Evolutionary conservation across 1,284 basidiomycete species (phyloP), one percentile per base, ranked within the genome.

Genomic region (Mycena sp.): DNA sequence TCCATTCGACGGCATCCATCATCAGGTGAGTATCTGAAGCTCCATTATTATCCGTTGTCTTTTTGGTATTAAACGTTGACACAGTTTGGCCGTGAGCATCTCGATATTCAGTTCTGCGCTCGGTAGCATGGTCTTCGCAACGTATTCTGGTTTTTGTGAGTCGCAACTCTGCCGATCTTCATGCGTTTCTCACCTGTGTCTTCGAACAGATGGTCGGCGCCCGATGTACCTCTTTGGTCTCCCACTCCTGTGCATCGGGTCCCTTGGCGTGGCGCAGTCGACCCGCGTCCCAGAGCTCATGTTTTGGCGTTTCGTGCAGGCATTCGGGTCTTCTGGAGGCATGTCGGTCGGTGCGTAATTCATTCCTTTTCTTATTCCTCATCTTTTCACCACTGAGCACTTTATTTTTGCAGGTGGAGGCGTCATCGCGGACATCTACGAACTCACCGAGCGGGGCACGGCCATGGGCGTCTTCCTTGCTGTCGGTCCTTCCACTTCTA

Each of bases 391-490:
- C 14, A 49, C 21, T 53, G 30, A 61, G 16, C 4, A 32, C 9
- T 14, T 10, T 19, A 16, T 28, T 6, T 12, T 14, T 3, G 11
- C 14, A 64, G 62, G 62, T 26, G 58, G 58, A n/a, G 88, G 86
- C 0, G 85, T 85, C 0, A 85, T 91, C 44, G 87, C 87, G 1
- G 88, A 91, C 71, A 83, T 91, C 19, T 90, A 85, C 71, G 79
- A 75, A 46, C 79, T 89, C 3, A 85, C 88, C 51, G 84, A 89
- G 69, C 75, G 89, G 29, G 88, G 88, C 1, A 79, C 76, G 5
- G 88, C 87, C 0, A 87, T 91, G 83, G 87, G 88, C 0, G 75
- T 86, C 37, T 91, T 86, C 69, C 87, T 84, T 58, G 84, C 82
- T 1, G 85, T 88, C 79, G 57, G 6, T 45, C 10, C 43, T 26